Evolutionary conservation across 2,329 filamentous ascomycete genomes (phyloP), one percentile per base, ranked within the genome.

Genomic region (Colletotrichum spaethianum): DNA sequence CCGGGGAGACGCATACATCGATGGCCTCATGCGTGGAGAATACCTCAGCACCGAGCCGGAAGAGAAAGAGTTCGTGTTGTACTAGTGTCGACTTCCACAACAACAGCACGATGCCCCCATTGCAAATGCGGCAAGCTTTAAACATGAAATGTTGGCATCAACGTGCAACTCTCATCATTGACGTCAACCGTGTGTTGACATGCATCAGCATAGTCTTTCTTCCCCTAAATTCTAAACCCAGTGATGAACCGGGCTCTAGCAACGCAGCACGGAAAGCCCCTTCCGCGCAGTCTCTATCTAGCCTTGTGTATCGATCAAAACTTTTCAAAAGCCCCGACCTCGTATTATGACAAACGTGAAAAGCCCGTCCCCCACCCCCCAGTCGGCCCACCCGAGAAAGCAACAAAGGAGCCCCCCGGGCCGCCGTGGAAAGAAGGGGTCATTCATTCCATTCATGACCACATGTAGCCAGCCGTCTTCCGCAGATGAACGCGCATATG

Each of bases 1-100:
- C 42, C 36, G 72, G 12, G 75, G 74, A 20, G 75, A 76, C 46
- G 66, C 74, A 7, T 74, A 76, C 59, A 70, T 76, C 16, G 40
- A 44, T 20, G 40, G 40, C 40, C 40, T 44, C 28, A 76, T 76
- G 75, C 36, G 64, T 40, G 75, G 74, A 8, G 73, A 75, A 59
- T 75, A 75, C 33, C 61, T 75, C 1, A 26, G 50, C 33, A 75
- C 63, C 5, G 33, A 52, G 12, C 75, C 72, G 40, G 7, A 20
- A 18, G 36, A 67, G 23, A 26, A 44, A 42, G 61, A 52, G 33
- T 63, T 63, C 1, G 20, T 20, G 42, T 20, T 44, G 42, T 44
- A 44, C 42, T 44, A 20, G 33, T 3, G 33, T 33, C 8, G 33
- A 33, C 2, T 33, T 33, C 33, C 8, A 33, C 8, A 33, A 33